Evolutionary conservation across 768 basidiomycete genomes (phyloP).

Genomic region (Tricholoma saponaceum): DNA sequence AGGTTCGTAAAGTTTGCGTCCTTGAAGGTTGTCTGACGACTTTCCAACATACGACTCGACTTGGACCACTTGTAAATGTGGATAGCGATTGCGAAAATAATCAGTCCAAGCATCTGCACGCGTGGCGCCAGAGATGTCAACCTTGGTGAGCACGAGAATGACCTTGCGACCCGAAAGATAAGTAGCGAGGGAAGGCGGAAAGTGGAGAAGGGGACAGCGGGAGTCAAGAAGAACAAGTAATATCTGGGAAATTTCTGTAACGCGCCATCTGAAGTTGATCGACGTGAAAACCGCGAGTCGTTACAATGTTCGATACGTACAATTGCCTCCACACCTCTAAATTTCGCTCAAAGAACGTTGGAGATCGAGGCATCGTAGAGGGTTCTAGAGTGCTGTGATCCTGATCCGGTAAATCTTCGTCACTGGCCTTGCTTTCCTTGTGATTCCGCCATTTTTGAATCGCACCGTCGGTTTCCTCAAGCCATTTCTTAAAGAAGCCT

Average conservation of each 20-base stretch:
- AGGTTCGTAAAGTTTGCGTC: conserved; percentile 51
- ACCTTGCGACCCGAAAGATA: conserved; percentile 55
- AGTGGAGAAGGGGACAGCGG: conserved; percentile 84
- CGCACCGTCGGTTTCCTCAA: conserved; percentile 55
- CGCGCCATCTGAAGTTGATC: conserved; percentile 70
- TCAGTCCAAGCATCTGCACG: conserved; percentile 63
- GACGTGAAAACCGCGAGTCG: conserved; percentile 9
- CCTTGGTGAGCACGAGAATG: conserved; percentile 83
- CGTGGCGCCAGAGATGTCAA: conserved; percentile 73
- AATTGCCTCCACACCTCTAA: conserved; percentile 94
- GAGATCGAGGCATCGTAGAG: conserved; percentile 50
- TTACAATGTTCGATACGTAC: conserved; percentile 36
- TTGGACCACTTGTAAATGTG: conserved; percentile 57
- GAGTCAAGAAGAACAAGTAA: conserved; percentile 86
- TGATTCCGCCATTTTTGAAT: conserved; percentile 48
- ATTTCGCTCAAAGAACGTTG: conserved; percentile 85
- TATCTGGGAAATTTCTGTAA: conserved; percentile 87
- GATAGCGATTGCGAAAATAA: conserved; percentile 52
- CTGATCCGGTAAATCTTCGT: conserved; percentile 6
- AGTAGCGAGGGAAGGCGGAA: conserved; percentile 69
- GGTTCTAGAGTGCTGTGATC: conserved; percentile 5
- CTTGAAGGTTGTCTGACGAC: conserved; percentile 38
- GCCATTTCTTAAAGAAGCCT: conserved; percentile 77
- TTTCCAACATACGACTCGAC: conserved; percentile 76
- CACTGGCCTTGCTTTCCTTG: conserved; percentile 12